phyloP scores from a whole-genome alignment of 2,329 filamentous ascomycete genomes.

The Fusarium cicatricum region DNA sequence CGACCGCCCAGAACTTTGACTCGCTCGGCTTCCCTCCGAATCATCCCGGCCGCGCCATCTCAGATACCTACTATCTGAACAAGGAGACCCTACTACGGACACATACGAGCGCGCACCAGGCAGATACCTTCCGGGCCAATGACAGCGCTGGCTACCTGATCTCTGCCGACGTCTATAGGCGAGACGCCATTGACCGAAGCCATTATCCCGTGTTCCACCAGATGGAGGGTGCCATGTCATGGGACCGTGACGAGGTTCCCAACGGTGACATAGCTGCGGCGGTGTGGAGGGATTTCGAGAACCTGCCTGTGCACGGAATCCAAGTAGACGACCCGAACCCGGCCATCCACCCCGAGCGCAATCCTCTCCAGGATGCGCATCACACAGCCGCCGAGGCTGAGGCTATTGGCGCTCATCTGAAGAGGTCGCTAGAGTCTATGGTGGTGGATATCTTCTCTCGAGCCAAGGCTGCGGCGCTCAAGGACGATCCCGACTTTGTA shows the following conservation, averaged over 20 bases:
- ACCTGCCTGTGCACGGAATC: constrained; percentile 76
- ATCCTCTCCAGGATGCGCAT: constrained; percentile 78
- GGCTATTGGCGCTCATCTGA: constrained; percentile 84
- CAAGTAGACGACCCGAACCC: constrained; percentile 86
- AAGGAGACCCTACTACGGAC: constrained; percentile 84
- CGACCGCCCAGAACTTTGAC: constrained; percentile 90
- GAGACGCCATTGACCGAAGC: constrained; percentile 92
- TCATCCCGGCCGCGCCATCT: constrained; percentile 85
- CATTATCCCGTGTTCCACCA: constrained; percentile 99
- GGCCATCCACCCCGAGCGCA: constrained; percentile 77
- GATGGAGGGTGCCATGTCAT: constrained; percentile 94
- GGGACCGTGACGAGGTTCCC: constrained; percentile 74
- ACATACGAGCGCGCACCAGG: constrained; percentile 94
- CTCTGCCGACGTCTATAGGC: constrained; percentile 91
- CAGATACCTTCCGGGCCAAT: constrained; percentile 78
- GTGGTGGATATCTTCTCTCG: constrained; percentile 88
- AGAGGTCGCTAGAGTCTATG: constrained; percentile 87
- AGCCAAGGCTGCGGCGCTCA: constrained; percentile 71
- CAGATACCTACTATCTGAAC: constrained; percentile 97
- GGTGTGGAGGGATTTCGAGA: constrained; percentile 74
- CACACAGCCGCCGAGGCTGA: constrained; percentile 81
- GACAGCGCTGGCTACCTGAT: constrained; percentile 84
- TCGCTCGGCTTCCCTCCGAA: constrained; percentile 90
- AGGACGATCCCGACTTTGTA: constrained; percentile 57
- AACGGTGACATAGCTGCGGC: constrained; percentile 67